Percentiles rank a stretch among this genome's conserved stretches.
Conservation (phyloP, 2,329 filamentous ascomycete genomes). For the Trichoderma cornu-damae region DNA sequence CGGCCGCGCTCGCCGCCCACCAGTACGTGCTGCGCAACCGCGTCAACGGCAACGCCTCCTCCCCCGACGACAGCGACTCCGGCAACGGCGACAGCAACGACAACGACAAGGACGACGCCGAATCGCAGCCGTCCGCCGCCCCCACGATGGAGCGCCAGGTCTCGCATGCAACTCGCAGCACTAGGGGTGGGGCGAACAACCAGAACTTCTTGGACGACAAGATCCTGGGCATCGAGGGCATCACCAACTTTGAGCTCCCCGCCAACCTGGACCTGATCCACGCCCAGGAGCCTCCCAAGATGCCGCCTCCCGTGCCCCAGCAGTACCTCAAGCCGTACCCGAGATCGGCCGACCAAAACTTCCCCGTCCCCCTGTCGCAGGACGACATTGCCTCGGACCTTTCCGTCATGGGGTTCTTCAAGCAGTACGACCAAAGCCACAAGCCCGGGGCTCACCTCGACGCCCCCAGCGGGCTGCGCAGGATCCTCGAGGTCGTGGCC, state of each 20-base stretch:
- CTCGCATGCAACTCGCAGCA: slow-evolving; percentile 61
- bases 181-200: slow-evolving; percentile 47
- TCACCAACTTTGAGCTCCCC: slow-evolving; percentile 55
- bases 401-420: slow-evolving; percentile 53
- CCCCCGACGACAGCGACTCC: slow-evolving; percentile 50
- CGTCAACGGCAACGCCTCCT: slow-evolving; percentile 45
- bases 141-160: slow-evolving; percentile 58
- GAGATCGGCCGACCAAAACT: slow-evolving; percentile 51
- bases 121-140: slow-evolving; percentile 46
- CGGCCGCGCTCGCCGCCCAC: slow-evolving; percentile 57
- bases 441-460: slow-evolving; percentile 54
- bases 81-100: slow-evolving; percentile 49
- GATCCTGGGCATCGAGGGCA: slow-evolving; percentile 54
- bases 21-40: slow-evolving; percentile 57
- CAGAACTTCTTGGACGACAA: slow-evolving; percentile 55
- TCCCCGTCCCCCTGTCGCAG: slow-evolving; percentile 45
- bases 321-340: slow-evolving; percentile 56
- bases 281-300: slow-evolving; percentile 50
- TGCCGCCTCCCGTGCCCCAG: slow-evolving; percentile 52
- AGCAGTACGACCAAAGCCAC: slow-evolving; percentile 50
- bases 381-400: slow-evolving; percentile 53
- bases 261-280: slow-evolving; percentile 54
- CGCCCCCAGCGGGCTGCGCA: slow-evolving; percentile 48
- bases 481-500: slow-evolving; percentile 51
- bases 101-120: slow-evolving; percentile 44